Evolutionary conservation across 495 filamentous ascomycete species (phyloP), one percentile per base, ranked within the genome.

Genomic region (Pseudoneurospora amorphoporcata): DNA sequence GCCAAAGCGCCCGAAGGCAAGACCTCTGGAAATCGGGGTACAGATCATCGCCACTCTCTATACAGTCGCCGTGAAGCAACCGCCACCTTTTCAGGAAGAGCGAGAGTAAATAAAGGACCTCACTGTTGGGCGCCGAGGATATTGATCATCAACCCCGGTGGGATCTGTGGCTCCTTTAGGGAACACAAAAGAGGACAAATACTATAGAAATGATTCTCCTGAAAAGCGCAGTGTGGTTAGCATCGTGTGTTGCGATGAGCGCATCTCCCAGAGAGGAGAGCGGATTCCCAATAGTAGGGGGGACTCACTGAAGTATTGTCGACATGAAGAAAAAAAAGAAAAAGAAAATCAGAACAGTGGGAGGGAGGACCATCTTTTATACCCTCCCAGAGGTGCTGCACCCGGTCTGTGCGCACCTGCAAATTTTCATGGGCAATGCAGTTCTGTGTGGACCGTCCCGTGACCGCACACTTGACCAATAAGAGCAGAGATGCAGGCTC

Each of bases 121-220:
- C 69, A 71, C 69, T 71, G 69, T 71, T 47, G 69, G 69, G 69
- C 23, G 69, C 69, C 69, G 69, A 71, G 69, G 69, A 71, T 71
- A 58, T 71, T 43, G 83, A 75, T 87, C 85, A 88, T 89, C 87
- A 87, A 86, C 87, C 86, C 86, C 85, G 85, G 85, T 87, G 84
- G 85, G 83, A 82, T 87, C 86, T 87, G 85, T 87, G 82, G 85
- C 86, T 88, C 82, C 82, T 90, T 88, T 92, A 87, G 88, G 90
- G 85, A 91, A 89, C 87, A 89, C 88, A 92, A 88, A 88, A 87
- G 69, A 47, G 69, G 69, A 71, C 69, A 47, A 71, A 42, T 71
- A 71, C 69, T 71, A 71, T 71, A 71, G 69, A 71, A 71, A 71
- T 71, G 69, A 71, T 71, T 71, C 69, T 71, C 69, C 69, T 71